Evolutionary conservation across 768 basidiomycete species (phyloP), one percentile per base, ranked within the genome.

Genomic region (Tylopilus balloui): DNA sequence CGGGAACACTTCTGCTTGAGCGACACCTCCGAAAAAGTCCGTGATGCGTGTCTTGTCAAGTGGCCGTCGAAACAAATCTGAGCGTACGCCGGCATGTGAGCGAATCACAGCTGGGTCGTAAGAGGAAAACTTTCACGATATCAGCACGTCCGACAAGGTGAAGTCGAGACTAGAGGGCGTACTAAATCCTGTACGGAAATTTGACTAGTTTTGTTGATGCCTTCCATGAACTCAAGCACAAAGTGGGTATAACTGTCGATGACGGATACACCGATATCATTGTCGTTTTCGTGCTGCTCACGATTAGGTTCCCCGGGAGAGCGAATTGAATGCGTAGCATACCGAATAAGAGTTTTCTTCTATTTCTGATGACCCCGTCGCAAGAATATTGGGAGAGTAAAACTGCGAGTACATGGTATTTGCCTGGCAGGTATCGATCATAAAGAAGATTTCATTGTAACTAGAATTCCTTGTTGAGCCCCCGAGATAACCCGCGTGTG

Each of bases 391-490:
- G 0, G 92, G 92, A 1, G 92, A 93, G 67, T 94, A 94, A 57
- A 95, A 81, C 62, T 92, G 88, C 44, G 85, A 83, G 63, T 90
- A 97, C 84, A 99, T 85, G 4, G 90, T 91, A 63, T 92, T 95
- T 23, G 95, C 96, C 69, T 99, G 93, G 64, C 95, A 99, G 0
- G 95, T 98, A 61, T 99, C 95, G 51, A 94, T 85, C 89, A 98
- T 97, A 74, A 95, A 96, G 61, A 99, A 79, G 42, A 99, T 82
- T 66, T 95, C 91, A 67, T 97, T 94, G 72, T 97, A 99, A 3
- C 63, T 64, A 25, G 15, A n/a, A 23, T 28, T 14, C 46, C 85
- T 86, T 58, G 4, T 40, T 24, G 14, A 37, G 25, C 21, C 2
- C 34, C 34, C 15, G 27, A 34, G 38, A 19, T 17, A 28, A n/a